These are phyloP conservation scores for Selaginella tamariscina DNA, from an alignment of 75 land plant species.

Conservation along the genomic window DNA sequence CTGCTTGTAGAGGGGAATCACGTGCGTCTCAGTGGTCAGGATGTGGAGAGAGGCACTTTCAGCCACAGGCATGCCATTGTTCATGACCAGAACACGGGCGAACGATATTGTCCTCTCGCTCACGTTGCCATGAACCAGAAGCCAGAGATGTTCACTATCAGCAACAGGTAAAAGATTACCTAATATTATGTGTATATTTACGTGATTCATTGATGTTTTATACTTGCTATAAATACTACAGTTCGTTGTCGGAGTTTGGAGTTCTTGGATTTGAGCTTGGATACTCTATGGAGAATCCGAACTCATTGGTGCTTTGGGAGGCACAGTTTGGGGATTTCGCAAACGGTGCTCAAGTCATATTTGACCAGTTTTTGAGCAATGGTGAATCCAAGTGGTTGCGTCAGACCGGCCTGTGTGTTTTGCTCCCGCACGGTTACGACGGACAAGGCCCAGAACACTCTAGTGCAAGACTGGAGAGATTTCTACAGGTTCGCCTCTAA, in stretches of 20 bases:
- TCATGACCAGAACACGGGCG: slow-evolving; percentile 87
- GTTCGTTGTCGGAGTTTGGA: slow-evolving; percentile 94
- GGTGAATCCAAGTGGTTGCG: slow-evolving; percentile 96
- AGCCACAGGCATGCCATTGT: slow-evolving; percentile 88
- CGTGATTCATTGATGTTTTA: no score
- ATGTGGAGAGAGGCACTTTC: slow-evolving; percentile 96
- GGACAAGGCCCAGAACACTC: slow-evolving; percentile 99
- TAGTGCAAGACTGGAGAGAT: slow-evolving; percentile 86
- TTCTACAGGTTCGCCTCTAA: slow-evolving; percentile 86
- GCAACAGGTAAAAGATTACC: slow-evolving; percentile 60
- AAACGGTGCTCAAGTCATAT: slow-evolving; percentile 91
- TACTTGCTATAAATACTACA: slow-evolving; percentile 17
- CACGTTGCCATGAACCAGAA: slow-evolving; percentile 68
- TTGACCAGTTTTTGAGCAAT: slow-evolving; percentile 89
- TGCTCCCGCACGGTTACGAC: slow-evolving; percentile 98
- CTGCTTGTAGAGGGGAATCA: slow-evolving; percentile 89
- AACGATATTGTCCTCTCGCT: slow-evolving; percentile 66
- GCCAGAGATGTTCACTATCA: slow-evolving; percentile 90
- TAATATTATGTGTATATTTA: no score
- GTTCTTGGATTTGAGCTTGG: slow-evolving; percentile 97
- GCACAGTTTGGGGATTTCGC: slow-evolving; percentile 98
- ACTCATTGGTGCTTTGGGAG: slow-evolving; percentile 82
- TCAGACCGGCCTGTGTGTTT: slow-evolving; percentile 70
- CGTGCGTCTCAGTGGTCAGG: slow-evolving; percentile 96
- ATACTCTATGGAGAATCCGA: slow-evolving; percentile 96